Evolutionary conservation across 2,329 filamentous ascomycete genomes (phyloP).

Genomic region (Colletotrichum noveboracense): DNA sequence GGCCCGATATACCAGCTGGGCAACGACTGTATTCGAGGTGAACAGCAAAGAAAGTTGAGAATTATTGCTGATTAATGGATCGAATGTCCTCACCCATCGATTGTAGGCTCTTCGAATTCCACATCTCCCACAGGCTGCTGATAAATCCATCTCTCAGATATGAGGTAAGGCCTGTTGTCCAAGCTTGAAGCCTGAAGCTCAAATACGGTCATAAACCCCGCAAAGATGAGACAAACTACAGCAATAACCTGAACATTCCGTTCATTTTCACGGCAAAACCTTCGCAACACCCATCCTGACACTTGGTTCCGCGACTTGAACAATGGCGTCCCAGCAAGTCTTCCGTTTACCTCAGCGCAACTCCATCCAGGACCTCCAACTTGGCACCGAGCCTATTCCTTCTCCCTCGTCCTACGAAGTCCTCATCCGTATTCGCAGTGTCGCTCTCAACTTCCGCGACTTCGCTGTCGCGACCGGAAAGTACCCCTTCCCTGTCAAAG

Average conservation of each 20-base stretch:
- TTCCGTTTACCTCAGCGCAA: conserved; percentile 14
- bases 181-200: neutral
- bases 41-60: rapidly evolving
- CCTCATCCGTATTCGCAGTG: conserved; percentile 32
- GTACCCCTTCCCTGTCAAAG: conserved; percentile 36
- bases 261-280: neutral
- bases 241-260: neutral
- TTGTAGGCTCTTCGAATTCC: neutral
- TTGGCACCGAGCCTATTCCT: conserved; percentile 29
- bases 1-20: neutral
- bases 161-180: neutral
- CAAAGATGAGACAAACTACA: neutral
- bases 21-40: neutral
- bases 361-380: conserved; percentile 26
- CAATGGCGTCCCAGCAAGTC: neutral
- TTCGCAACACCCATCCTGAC: neutral
- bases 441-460: conserved; percentile 40
- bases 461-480: conserved; percentile 29
- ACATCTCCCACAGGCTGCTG: neutral
- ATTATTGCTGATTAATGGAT: neutral
- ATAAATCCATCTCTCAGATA: neutral
- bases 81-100: neutral
- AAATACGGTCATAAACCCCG: neutral
- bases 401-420: conserved; percentile 28
- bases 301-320: neutral